Evolutionary conservation across 2,329 filamentous ascomycete genomes (phyloP).

Genomic region (Didymellaceae sp.): DNA sequence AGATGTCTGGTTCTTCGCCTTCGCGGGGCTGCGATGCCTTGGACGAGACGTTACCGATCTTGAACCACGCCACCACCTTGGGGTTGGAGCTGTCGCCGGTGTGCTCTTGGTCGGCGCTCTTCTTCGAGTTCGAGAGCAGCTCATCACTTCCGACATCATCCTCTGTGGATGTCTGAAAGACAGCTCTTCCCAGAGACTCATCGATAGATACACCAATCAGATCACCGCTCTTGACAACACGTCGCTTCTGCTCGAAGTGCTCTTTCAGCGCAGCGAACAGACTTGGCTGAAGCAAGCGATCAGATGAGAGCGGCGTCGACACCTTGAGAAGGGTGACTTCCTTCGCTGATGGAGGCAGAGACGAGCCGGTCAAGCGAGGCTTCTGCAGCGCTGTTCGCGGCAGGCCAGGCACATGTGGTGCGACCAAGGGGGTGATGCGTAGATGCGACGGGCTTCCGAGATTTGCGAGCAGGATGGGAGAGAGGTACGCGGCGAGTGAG

Average conservation of each 20-base stretch:
- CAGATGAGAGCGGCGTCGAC: conserved; percentile 85
- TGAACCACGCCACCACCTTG: conserved; percentile 83
- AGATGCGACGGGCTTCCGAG: conserved; percentile 79
- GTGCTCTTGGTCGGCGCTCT: conserved; percentile 36
- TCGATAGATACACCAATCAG: conserved; percentile 89
- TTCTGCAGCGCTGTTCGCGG: conserved; percentile 50
- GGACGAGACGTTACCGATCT: conserved; percentile 71
- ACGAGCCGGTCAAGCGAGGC: conserved; percentile 52
- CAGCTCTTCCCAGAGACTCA: conserved; percentile 78
- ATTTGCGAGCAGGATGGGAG: conserved; percentile 86
- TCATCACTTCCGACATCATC: conserved; percentile 68
- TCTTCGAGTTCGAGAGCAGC: conserved; percentile 57
- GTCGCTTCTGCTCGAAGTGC: conserved; percentile 82
- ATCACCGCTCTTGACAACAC: conserved; percentile 86
- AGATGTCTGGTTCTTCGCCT: conserved; percentile 72
- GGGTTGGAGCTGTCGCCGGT: conserved; percentile 24
- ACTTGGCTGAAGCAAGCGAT: conserved; percentile 82
- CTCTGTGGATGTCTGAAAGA: conserved; percentile 76
- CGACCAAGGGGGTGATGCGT: conserved; percentile 73
- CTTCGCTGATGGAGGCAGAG: conserved; percentile 66
- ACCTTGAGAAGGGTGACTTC: conserved; percentile 91
- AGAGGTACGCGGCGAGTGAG: conserved; percentile 68
- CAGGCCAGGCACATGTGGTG: conserved; percentile 51
- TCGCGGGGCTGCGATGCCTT: conserved; percentile 57
- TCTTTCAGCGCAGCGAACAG: conserved; percentile 86